phyloP scores from a whole-genome alignment of 2,329 filamentous ascomycete genomes.

The Colletotrichum spaethianum region DNA sequence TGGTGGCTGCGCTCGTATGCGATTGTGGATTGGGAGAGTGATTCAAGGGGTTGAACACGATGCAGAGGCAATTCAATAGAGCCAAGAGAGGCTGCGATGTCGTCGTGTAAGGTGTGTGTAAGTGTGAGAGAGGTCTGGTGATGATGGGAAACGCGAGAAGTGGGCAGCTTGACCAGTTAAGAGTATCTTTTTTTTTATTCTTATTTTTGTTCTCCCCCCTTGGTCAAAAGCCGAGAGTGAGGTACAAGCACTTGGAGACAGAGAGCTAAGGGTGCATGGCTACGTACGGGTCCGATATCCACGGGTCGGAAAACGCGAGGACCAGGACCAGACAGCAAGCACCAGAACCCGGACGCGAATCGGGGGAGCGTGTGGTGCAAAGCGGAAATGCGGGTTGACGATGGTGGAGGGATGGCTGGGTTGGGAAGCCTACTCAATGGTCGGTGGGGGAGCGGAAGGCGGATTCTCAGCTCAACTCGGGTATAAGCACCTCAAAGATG shows the following conservation, averaged over 20 bases:
- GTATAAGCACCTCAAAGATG: constrained; percentile 2
- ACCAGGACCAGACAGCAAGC: constrained; percentile 2
- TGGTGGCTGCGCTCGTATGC: constrained; percentile 17
- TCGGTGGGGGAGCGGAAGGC: constrained; percentile 23
- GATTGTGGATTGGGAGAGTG: neutral
- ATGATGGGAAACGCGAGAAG: neutral
- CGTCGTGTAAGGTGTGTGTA: neutral
- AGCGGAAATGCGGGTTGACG: constrained; percentile 36
- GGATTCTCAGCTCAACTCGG: constrained; percentile 14
- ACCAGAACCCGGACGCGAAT: constrained; percentile 8
- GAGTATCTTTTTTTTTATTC: neutral
- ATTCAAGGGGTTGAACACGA: neutral
- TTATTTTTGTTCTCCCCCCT: neutral
- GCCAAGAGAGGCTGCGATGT: neutral
- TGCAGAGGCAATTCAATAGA: neutral
- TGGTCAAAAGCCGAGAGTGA: constrained; percentile 30
- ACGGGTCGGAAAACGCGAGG: constrained; percentile 30
- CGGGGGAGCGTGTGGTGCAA: constrained; percentile 18
- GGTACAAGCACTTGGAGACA: neutral
- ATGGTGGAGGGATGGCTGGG: constrained; percentile 1
- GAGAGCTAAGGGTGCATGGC: neutral
- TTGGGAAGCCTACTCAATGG: neutral
- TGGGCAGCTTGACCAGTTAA: constrained; percentile 20
- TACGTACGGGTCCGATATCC: constrained; percentile 25
- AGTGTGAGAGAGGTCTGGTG: neutral